These are phyloP conservation scores for Saccharomycopsis schoenii DNA, from an alignment of 805 yeast genomes.

Conservation along the genomic window DNA sequence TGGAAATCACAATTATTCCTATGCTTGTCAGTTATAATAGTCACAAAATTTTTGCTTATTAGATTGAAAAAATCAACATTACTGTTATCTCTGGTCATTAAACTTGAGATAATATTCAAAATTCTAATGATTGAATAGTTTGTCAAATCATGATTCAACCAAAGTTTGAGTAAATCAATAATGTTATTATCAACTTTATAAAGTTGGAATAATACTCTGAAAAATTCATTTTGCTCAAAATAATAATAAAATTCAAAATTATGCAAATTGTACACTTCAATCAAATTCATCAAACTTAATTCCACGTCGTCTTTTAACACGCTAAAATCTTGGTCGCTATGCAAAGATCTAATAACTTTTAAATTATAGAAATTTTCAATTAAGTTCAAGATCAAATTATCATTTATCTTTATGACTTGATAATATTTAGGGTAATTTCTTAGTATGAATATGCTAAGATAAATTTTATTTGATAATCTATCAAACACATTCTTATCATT, in stretches of 20 bases:
- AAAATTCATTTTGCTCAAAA: slow-evolving; percentile 46
- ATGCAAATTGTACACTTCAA: slow-evolving; percentile 57
- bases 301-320: slow-evolving; percentile 51
- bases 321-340: slow-evolving; percentile 10
- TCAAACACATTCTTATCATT: slow-evolving; percentile 14
- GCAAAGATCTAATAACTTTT: slow-evolving; percentile 5
- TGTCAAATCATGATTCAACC: slow-evolving; percentile 30
- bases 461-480: slow-evolving; percentile 23
- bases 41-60: neutral
- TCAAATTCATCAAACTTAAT: slow-evolving; percentile 60
- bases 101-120: slow-evolving; percentile 22
- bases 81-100: slow-evolving; percentile 1
- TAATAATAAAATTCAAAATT: slow-evolving; percentile 39
- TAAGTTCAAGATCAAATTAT: slow-evolving; percentile 39
- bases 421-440: slow-evolving; percentile 75
- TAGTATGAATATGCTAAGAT: slow-evolving; percentile 62
- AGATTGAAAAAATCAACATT: neutral
- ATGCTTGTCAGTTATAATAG: neutral
- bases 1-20: neutral
- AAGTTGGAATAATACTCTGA: slow-evolving; percentile 46
- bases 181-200: slow-evolving; percentile 45
- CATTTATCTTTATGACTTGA: slow-evolving; percentile 72
- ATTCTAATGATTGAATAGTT: slow-evolving; percentile 24
- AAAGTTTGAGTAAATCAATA: slow-evolving; percentile 43
- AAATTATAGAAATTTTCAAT: slow-evolving; percentile 39